Evolutionary conservation across 2,329 filamentous ascomycete genomes (phyloP), one percentile per base, ranked within the genome.

Genomic region (Colletotrichum sp.): DNA sequence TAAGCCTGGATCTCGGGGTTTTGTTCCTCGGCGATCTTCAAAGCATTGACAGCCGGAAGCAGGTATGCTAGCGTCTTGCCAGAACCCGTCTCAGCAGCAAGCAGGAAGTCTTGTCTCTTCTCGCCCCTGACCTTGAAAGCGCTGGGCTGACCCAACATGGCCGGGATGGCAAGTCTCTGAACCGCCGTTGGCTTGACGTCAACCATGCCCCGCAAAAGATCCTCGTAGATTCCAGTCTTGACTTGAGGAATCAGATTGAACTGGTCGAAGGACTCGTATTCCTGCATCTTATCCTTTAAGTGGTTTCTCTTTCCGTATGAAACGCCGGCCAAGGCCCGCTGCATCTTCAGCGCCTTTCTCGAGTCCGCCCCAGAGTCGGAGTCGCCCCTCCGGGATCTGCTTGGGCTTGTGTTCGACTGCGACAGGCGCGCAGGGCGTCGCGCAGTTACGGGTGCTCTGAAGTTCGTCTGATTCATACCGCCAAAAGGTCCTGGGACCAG

Each of bases 21-120:
- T 15, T 86, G 83, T 1, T 88, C 87, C 81, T 96, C 95, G 8
- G 92, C 92, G 39, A 91, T 87, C 86, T 99, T 99, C 80, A 99
- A 85, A 10, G 95, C 94, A 84, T 99, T 93, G 68, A 99, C 88
- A 18, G 93, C 90, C 0, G 97, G 97, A 7, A 98, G 85, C 7
- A 98, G 87, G 82, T 99, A 99, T 10, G 97, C 95, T 77, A 99
- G 88, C 1, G 97, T 99, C 88, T 99, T 99, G 76, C 97, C 97
- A 1, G 97, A 98, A 15, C 97, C 97, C 1, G 97, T 99, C 87
- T 99, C 97, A 13, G 97, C 97, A 6, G 97, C 97, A 66, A 99
- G 89, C 15, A 99, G 89, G 81, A 95, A 98, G 85, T 87, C 90
- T 75, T 86, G 85, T 78, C 81, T 89, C 71, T 80, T 71, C 3